A percentile compares a stretch with the other conserved stretches of the same genome.
Evolutionary conservation across 495 filamentous ascomycete species (phyloP).

Genomic region (Penicillium diatomitis): DNA sequence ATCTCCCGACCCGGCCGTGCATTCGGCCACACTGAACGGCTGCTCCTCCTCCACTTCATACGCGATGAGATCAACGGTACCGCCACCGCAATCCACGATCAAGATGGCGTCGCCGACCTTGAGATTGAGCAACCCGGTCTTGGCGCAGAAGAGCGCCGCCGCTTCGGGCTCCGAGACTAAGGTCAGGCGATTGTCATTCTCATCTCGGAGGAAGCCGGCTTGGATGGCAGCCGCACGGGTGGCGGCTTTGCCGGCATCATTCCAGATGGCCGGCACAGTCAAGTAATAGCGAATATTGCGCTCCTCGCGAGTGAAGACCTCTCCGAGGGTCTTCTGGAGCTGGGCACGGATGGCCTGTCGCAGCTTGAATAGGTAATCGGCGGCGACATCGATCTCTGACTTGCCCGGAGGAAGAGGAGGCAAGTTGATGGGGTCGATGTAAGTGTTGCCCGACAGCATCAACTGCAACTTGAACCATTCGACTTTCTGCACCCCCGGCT

Average conservation of each 20-base stretch:
- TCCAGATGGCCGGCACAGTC: constrained; percentile 73
- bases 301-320: constrained; percentile 70
- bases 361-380: constrained; percentile 72
- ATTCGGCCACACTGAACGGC: constrained; percentile 69
- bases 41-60: constrained; percentile 75
- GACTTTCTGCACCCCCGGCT: constrained; percentile 71
- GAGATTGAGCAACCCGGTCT: constrained; percentile 65
- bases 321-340: constrained; percentile 65
- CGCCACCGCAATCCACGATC: constrained; percentile 73
- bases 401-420: constrained; percentile 69
- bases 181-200: constrained; percentile 68
- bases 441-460: constrained; percentile 73
- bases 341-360: constrained; percentile 70
- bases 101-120: constrained; percentile 69
- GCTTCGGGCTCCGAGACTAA: constrained; percentile 71
- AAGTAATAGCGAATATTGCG: constrained; percentile 71
- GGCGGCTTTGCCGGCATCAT: constrained; percentile 71
- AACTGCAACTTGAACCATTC: constrained; percentile 81
- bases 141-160: constrained; percentile 70
- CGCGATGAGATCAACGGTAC: constrained; percentile 72
- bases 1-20: constrained; percentile 69
- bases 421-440: constrained; percentile 74
- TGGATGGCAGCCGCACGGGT: constrained; percentile 70
- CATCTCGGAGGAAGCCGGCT: constrained; percentile 65
- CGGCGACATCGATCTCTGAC: constrained; percentile 72